phyloP scores from a whole-genome alignment of 2,329 filamentous ascomycete species.

The Botrytis paeoniae region DNA sequence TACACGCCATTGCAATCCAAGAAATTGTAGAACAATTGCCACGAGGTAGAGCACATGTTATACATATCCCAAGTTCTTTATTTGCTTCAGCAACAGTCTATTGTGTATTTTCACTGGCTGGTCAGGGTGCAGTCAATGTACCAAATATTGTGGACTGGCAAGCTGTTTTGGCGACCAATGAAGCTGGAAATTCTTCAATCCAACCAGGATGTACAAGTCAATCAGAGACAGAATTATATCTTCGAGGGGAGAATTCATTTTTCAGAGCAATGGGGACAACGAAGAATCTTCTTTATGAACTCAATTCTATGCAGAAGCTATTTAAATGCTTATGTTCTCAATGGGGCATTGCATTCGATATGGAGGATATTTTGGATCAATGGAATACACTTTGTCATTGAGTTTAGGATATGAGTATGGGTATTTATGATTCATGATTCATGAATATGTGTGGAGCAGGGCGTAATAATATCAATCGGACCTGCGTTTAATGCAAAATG shows the following conservation, averaged over 20 bases:
- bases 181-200: constrained; percentile 46
- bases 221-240: constrained; percentile 42
- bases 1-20: constrained; percentile 46
- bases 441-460: not conserved
- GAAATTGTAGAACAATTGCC: constrained; percentile 46
- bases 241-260: constrained; percentile 35
- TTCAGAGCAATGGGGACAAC: constrained; percentile 31
- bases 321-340: constrained; percentile 45
- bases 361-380: constrained; percentile 44
- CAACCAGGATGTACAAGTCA: constrained; percentile 57
- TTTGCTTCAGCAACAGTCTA: constrained; percentile 46
- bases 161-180: constrained; percentile 38
- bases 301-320: constrained; percentile 47
- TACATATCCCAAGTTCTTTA: constrained; percentile 45
- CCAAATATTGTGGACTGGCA: constrained; percentile 44
- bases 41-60: constrained; percentile 44
- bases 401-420: not conserved
- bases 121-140: constrained; percentile 40
- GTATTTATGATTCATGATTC: not conserved
- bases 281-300: constrained; percentile 45
- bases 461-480: not conserved
- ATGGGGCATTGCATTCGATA: constrained; percentile 46
- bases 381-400: constrained; percentile 46
- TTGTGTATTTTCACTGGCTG: constrained; percentile 42
- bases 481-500: not conserved